phyloP scores from a whole-genome alignment of 2,329 filamentous ascomycete genomes.

The Leptographium radiaticola region DNA sequence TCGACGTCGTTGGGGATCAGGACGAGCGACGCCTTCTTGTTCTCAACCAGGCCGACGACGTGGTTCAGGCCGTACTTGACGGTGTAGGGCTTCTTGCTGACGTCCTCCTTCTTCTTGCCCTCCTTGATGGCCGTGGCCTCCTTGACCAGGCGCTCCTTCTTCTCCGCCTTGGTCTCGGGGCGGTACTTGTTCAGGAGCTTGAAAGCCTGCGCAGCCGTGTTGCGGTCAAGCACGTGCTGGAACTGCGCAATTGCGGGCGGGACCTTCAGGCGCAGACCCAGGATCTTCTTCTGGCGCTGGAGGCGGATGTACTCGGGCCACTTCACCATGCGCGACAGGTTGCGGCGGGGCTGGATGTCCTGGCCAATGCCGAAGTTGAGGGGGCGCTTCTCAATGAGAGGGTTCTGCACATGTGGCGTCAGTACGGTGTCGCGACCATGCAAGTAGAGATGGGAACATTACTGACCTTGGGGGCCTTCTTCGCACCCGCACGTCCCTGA shows the following conservation, averaged over 20 bases:
- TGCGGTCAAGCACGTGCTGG: conserved; percentile 91
- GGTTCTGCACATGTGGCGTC: conserved; percentile 54
- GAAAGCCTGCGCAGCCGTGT: conserved; percentile 92
- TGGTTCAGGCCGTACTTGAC: conserved; percentile 99
- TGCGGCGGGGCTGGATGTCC: conserved; percentile 93
- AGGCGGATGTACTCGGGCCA: conserved; percentile 99
- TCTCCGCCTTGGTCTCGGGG: conserved; percentile 96
- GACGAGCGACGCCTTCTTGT: conserved; percentile 98
- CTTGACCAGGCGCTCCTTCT: conserved; percentile 98
- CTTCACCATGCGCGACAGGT: conserved; percentile 96
- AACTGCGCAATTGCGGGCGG: conserved; percentile 96
- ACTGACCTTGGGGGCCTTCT: conserved; percentile 95
- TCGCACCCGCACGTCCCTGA: conserved; percentile 76
- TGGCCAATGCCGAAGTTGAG: conserved; percentile 98
- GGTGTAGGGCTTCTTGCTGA: conserved; percentile 98
- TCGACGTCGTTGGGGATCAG: conserved; percentile 99
- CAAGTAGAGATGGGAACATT: not conserved
- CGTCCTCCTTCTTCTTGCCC: conserved; percentile 99
- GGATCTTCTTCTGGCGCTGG: conserved; percentile 87
- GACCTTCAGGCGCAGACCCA: conserved; percentile 97
- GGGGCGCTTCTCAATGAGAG: conserved; percentile 94
- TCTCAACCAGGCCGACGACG: conserved; percentile 92
- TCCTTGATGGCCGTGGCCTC: conserved; percentile 96
- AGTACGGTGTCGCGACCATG: not conserved
- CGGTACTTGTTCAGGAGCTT: conserved; percentile 99